phyloP scores from a whole-genome alignment of 495 filamentous ascomycete species.

The Amphirosellinia nigrospora region DNA sequence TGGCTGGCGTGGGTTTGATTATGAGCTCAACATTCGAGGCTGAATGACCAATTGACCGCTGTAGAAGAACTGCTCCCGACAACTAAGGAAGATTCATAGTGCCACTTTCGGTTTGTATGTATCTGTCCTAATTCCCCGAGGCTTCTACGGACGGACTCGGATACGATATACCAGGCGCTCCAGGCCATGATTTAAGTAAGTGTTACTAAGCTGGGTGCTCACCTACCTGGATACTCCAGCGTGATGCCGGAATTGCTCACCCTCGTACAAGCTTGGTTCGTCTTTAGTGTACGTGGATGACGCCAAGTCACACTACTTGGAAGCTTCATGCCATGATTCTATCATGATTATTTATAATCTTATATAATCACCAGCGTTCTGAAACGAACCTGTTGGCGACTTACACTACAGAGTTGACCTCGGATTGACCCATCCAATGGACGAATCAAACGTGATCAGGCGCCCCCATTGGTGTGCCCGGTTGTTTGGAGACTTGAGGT shows the following conservation, averaged over 20 bases:
- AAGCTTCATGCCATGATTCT: not conserved
- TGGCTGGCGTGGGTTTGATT: not conserved
- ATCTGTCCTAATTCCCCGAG: no score
- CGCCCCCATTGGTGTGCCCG: not conserved
- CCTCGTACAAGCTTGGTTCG: not conserved
- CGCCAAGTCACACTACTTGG: conserved; percentile 5
- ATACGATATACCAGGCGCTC: not conserved
- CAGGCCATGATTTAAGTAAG: not conserved
- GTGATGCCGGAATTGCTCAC: not conserved
- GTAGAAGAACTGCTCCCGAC: not conserved
- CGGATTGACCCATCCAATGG: not conserved
- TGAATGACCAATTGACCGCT: not conserved
- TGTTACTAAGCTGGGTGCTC: not conserved
- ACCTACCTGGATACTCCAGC: not conserved
- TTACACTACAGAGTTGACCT: not conserved
- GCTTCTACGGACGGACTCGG: no score
- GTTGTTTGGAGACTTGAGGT: not conserved
- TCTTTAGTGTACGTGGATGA: conserved; percentile 6
- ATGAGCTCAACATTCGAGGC: not conserved
- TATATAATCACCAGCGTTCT: not conserved
- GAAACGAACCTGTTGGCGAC: not conserved
- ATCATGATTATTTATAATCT: not conserved
- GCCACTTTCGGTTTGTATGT: not conserved
- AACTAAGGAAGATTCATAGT: not conserved
- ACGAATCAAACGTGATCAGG: not conserved